Evolutionary conservation across 2,329 filamentous ascomycete species (phyloP).

Genomic region (Fusarium ambrosium): DNA sequence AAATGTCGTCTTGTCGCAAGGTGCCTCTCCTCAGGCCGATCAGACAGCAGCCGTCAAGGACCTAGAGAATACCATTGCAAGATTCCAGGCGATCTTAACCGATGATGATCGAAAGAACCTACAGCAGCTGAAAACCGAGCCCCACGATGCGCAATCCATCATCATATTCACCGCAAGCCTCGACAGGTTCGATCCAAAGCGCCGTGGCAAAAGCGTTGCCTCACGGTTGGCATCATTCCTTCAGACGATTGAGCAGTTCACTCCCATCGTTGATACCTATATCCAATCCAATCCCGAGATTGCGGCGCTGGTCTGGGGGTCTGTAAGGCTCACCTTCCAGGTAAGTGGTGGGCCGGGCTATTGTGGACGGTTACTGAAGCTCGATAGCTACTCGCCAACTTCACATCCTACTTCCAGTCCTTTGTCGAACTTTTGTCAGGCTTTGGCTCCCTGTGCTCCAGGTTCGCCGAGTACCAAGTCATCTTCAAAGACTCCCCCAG

Average conservation of each 20-base stretch:
- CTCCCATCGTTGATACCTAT: conserved; percentile 22
- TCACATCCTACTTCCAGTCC: conserved; percentile 35
- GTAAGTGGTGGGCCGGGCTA: neutral
- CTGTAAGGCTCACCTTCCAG: conserved; percentile 21
- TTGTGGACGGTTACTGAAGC: neutral
- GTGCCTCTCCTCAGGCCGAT: neutral
- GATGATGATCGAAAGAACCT: conserved; percentile 27
- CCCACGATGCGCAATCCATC: conserved; percentile 30
- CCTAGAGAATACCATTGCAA: conserved; percentile 2
- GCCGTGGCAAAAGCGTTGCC: conserved; percentile 30
- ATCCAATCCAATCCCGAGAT: conserved; percentile 23
- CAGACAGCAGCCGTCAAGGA: neutral
- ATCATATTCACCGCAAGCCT: conserved; percentile 29
- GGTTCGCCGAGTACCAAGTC: conserved; percentile 23
- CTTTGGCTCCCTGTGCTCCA: conserved; percentile 10
- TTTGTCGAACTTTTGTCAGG: conserved; percentile 29
- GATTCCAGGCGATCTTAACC: conserved; percentile 22
- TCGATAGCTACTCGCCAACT: conserved; percentile 29
- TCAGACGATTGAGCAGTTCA: conserved; percentile 30
- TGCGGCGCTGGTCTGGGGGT: conserved; percentile 22
- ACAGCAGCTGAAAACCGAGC: neutral
- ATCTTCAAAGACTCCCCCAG: neutral
- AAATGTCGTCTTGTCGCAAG: neutral
- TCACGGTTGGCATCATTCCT: conserved; percentile 22
- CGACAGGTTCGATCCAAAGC: conserved; percentile 2